Percentiles rank a stretch among this genome's conserved stretches.
Evolutionary conservation across 2,329 filamentous ascomycete genomes (phyloP).

Genomic region (Westerdykella aurantiaca): DNA sequence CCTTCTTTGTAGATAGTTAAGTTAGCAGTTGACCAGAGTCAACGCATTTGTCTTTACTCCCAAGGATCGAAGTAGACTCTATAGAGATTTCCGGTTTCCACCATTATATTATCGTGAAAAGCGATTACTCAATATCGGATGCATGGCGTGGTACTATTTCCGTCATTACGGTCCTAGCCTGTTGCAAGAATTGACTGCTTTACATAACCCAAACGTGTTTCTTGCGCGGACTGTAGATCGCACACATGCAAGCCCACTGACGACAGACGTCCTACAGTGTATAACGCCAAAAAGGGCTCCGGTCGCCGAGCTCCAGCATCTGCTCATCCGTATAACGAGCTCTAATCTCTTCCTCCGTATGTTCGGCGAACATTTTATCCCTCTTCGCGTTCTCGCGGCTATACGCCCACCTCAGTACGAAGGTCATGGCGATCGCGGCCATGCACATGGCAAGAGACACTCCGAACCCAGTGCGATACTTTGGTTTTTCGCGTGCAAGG

Average conservation of each 20-base stretch:
- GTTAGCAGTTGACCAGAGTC: no score
- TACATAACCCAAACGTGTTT: no score
- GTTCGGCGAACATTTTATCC: conserved; percentile 20
- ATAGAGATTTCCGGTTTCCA: no score
- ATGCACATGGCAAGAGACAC: conserved; percentile 43
- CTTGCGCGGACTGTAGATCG: background rate
- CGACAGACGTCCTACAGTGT: conserved; percentile 15
- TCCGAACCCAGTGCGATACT: conserved; percentile 48
- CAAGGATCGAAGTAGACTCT: no score
- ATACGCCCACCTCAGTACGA: conserved; percentile 39
- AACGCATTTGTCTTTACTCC: no score
- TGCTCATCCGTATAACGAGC: conserved; percentile 38
- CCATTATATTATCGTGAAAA: no score
- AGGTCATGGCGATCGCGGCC: conserved; percentile 43
- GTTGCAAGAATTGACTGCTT: no score
- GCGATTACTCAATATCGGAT: no score
- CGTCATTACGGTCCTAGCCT: no score
- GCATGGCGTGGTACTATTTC: no score
- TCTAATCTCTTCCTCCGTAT: conserved; percentile 29
- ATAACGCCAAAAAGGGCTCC: conserved; percentile 41
- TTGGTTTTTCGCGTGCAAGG: conserved; percentile 43
- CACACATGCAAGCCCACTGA: background rate
- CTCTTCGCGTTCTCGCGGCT: conserved; percentile 34
- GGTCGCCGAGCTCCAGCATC: conserved; percentile 39
- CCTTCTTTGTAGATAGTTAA: no score